phyloP scores from a whole-genome alignment of 176 grass and related monocot species.

The Oryza glumipatula region DNA sequence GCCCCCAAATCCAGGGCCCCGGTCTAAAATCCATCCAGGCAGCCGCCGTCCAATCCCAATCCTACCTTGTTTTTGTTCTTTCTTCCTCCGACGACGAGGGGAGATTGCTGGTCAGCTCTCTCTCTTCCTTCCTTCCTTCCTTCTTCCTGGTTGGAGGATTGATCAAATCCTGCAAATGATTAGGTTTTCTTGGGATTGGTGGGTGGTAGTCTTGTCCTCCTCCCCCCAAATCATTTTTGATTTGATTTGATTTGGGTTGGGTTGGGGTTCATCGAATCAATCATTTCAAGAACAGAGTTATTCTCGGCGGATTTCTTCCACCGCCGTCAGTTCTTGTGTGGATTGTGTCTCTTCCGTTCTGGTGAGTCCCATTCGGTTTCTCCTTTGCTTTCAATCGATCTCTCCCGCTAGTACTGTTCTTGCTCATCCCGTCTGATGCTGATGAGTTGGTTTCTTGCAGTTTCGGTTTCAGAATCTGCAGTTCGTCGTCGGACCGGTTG shows the following conservation, averaged over 20 bases:
- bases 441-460: background rate
- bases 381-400: background rate
- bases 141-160: background rate
- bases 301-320: background rate
- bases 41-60: background rate
- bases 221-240: background rate
- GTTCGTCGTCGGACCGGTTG: background rate
- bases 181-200: background rate
- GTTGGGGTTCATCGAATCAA: background rate
- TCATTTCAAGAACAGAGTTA: background rate
- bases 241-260: background rate
- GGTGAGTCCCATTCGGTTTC: slow-evolving; percentile 19
- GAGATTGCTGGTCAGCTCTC: background rate
- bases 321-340: background rate
- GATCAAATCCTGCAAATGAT: background rate
- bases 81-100: background rate
- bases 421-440: background rate
- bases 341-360: background rate
- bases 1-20: slow-evolving; percentile 29
- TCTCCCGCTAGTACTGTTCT: background rate
- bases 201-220: background rate
- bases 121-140: background rate
- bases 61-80: background rate
- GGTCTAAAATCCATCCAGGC: slow-evolving; percentile 31
- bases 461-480: slow-evolving; percentile 20